These are phyloP conservation scores for Magnolia officinalis DNA, from an alignment of 164 flowering plant species.

Conservation along the genomic window DNA sequence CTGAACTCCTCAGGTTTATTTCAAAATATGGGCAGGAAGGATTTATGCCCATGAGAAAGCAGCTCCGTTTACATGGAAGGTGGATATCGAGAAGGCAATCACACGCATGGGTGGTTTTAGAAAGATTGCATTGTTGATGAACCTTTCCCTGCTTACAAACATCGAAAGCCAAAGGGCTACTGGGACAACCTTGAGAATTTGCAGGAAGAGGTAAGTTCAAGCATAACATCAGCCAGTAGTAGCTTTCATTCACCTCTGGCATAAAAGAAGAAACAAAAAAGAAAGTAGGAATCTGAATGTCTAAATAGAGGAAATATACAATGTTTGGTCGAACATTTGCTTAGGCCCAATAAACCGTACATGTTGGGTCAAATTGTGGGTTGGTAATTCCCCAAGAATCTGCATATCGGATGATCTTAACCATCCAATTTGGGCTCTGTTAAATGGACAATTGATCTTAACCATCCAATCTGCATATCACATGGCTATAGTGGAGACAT, in stretches of 20 bases:
- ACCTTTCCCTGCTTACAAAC: slow-evolving; percentile 90
- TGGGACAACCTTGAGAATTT: slow-evolving; percentile 90
- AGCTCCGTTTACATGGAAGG: slow-evolving; percentile 83
- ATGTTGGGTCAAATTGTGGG: too few species aligned
- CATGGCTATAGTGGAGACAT: too few species aligned
- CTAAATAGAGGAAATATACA: too few species aligned
- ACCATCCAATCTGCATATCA: too few species aligned
- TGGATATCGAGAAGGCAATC: slow-evolving; percentile 94
- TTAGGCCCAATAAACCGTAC: too few species aligned
- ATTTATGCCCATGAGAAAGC: slow-evolving; percentile 98
- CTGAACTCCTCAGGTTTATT: slow-evolving; percentile 67
- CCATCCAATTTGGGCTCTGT: too few species aligned
- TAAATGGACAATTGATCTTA: too few species aligned
- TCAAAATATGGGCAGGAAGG: slow-evolving; percentile 86
- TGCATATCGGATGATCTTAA: too few species aligned
- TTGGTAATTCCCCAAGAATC: too few species aligned
- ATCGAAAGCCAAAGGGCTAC: slow-evolving; percentile 90
- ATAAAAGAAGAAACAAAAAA: too few species aligned
- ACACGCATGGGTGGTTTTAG: slow-evolving; percentile 92
- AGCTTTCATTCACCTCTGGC: neutral
- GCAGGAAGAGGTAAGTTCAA: slow-evolving; percentile 65
- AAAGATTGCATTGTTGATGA: slow-evolving; percentile 72
- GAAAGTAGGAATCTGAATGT: too few species aligned
- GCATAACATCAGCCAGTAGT: neutral
- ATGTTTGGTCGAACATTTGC: too few species aligned